Conservation (phyloP, 345 rosid genomes). For the Aegle marmelos region DNA sequence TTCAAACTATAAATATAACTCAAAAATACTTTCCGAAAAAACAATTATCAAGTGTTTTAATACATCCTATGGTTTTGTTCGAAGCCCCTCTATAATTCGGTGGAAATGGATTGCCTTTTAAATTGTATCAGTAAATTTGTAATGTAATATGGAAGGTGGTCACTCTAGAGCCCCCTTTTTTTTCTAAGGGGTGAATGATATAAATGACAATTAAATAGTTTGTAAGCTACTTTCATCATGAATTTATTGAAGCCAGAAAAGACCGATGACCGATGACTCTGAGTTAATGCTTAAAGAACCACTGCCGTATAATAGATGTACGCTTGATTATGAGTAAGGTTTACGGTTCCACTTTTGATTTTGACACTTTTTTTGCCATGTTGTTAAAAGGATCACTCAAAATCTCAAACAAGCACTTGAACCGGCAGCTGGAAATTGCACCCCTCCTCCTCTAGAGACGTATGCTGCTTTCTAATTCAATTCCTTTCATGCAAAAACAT, state of each 20-base stretch:
- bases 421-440: not conserved
- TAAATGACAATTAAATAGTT: not conserved
- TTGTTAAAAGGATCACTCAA: too few species aligned
- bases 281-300: not conserved
- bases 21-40: too few species aligned
- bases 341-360: too few species aligned
- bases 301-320: conserved; percentile 15
- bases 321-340: too few species aligned
- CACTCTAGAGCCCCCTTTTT: not conserved
- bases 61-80: too few species aligned
- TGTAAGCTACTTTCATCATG: not conserved
- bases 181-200: not conserved
- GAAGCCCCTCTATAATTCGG: too few species aligned
- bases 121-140: not conserved
- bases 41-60: too few species aligned
- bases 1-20: too few species aligned
- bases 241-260: not conserved
- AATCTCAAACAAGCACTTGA: not conserved
- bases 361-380: not conserved
- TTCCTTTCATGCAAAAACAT: not conserved
- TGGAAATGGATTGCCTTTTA: not conserved
- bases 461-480: too few species aligned
- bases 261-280: not conserved
- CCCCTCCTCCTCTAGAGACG: not conserved
- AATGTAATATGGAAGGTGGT: too few species aligned